Evolutionary conservation across 306 rosid genomes (phyloP).

Genomic region (Lotus japonicus): DNA sequence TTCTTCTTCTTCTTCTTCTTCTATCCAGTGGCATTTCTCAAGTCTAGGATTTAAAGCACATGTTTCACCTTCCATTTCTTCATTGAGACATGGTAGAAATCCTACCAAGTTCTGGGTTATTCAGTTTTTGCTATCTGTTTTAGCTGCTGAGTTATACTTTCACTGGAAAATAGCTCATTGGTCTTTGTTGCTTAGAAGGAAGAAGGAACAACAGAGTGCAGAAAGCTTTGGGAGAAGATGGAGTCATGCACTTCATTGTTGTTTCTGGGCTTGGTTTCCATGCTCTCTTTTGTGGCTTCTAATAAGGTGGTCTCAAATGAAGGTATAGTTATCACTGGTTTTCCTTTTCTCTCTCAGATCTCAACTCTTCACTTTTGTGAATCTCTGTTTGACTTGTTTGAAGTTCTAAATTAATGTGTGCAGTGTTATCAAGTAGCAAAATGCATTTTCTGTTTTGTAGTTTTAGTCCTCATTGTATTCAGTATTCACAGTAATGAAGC

Average conservation of each 20-base stretch:
- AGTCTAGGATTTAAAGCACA: constrained; percentile 35
- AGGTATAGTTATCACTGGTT: constrained; percentile 40
- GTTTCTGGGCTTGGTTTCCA: constrained; percentile 45
- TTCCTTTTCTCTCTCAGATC: constrained; percentile 52
- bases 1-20: neutral
- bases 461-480: constrained; percentile 4
- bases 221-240: constrained; percentile 41
- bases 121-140: constrained; percentile 7
- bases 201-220: neutral
- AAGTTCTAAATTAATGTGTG: neutral
- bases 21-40: constrained; percentile 33
- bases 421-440: neutral
- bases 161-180: constrained; percentile 28
- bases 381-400: no score
- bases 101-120: neutral
- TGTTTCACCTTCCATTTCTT: no score
- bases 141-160: constrained; percentile 4
- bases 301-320: constrained; percentile 45
- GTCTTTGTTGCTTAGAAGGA: constrained; percentile 15
- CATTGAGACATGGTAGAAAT: constrained; percentile 21
- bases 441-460: neutral
- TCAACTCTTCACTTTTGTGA: no score
- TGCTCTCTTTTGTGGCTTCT: constrained; percentile 41
- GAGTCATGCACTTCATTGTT: constrained; percentile 40
- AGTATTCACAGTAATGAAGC: neutral